Conservation (phyloP, 768 basidiomycete species). For the Leucocoprinus sp. region DNA sequence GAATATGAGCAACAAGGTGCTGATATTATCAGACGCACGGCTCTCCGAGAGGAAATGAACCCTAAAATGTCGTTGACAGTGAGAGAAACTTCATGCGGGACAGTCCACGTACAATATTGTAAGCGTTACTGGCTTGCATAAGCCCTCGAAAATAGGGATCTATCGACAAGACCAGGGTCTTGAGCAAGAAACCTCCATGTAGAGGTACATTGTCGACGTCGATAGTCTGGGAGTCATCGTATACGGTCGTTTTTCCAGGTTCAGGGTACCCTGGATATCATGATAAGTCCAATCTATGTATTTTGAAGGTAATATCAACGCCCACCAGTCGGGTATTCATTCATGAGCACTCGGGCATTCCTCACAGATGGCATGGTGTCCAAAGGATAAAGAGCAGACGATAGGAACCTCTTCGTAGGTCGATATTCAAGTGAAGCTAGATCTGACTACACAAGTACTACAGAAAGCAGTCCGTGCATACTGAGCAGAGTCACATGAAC, state of each 20-base stretch:
- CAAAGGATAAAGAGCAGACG: no score
- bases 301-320: not conserved
- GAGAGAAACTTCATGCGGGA: no score
- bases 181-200: constrained; percentile 40
- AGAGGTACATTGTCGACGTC: constrained; percentile 38
- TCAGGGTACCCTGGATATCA: constrained; percentile 28
- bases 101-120: no score
- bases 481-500: no score
- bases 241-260: constrained; percentile 36
- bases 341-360: constrained; percentile 24
- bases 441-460: no score
- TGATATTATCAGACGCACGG: not conserved
- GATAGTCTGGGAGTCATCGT: constrained; percentile 38
- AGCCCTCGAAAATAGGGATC: constrained; percentile 34
- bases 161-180: constrained; percentile 37
- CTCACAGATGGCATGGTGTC: constrained; percentile 15
- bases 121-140: constrained; percentile 17
- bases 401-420: no score
- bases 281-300: not conserved
- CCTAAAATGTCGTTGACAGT: not conserved
- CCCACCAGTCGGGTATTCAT: constrained; percentile 19
- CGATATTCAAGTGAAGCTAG: no score
- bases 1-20: not conserved
- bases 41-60: not conserved
- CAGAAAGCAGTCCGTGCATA: no score